Conservation (phyloP, 2,329 filamentous ascomycete genomes). For the Colletotrichum orbiculare region DNA sequence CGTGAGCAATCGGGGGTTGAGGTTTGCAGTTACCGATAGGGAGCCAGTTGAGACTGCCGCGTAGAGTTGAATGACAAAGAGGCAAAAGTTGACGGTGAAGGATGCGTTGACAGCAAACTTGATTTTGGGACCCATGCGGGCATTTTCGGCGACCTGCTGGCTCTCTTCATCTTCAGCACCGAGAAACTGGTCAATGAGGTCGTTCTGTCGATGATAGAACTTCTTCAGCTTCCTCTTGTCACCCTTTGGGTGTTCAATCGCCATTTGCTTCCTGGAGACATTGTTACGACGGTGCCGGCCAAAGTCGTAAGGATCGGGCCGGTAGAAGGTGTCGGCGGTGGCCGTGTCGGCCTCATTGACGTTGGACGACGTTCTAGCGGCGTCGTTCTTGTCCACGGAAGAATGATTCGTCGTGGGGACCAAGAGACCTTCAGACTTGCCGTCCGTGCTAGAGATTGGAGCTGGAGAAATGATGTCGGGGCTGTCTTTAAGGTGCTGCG, state of each 20-base stretch:
- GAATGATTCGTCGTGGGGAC: constrained; percentile 8
- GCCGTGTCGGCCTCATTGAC: constrained; percentile 19
- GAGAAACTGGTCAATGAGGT: constrained; percentile 63
- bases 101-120: constrained; percentile 64
- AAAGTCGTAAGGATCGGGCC: constrained; percentile 51
- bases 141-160: constrained; percentile 60
- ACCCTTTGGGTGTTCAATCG: constrained; percentile 57
- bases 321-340: constrained; percentile 31
- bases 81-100: constrained; percentile 62
- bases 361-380: constrained; percentile 13
- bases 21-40: constrained; percentile 52
- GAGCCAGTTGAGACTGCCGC: constrained; percentile 69
- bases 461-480: constrained; percentile 21
- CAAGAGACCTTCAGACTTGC: constrained; percentile 14
- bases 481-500: constrained; percentile 9
- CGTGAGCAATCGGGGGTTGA: constrained; percentile 1
- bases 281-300: constrained; percentile 53
- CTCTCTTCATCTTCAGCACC: constrained; percentile 66
- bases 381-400: constrained; percentile 7
- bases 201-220: constrained; percentile 60
- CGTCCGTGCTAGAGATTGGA: constrained; percentile 25
- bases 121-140: constrained; percentile 61
- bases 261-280: constrained; percentile 57
- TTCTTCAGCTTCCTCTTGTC: constrained; percentile 56
- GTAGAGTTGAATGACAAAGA: constrained; percentile 69